Conservation (phyloP, 2,329 filamentous ascomycete genomes). For the Botrytis pseudocinerea region DNA sequence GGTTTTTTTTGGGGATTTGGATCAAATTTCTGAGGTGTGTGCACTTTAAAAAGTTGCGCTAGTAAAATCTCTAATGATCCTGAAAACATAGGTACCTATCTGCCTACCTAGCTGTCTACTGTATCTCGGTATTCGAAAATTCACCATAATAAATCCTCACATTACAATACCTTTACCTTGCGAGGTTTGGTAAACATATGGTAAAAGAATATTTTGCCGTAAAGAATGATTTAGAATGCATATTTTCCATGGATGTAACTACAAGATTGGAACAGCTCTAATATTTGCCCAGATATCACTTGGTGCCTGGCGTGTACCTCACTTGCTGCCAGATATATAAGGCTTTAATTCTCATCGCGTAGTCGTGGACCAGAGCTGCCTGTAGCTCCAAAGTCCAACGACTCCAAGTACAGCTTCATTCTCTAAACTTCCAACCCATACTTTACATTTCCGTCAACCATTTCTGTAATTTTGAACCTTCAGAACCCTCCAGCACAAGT, state of each 20-base stretch:
- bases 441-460: slow-evolving; percentile 19
- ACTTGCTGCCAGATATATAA: slow-evolving; percentile 6
- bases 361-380: slow-evolving; percentile 30
- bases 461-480: slow-evolving; percentile 13
- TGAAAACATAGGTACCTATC: not conserved
- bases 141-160: not conserved
- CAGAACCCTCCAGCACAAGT: slow-evolving; percentile 15
- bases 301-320: slow-evolving; percentile 18
- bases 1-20: not conserved
- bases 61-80: slow-evolving; percentile 1
- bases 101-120: not conserved
- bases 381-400: slow-evolving; percentile 24
- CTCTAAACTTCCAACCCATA: slow-evolving; percentile 23
- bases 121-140: not conserved
- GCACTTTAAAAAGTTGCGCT: not conserved
- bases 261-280: not conserved
- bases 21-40: slow-evolving; percentile 14
- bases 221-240: not conserved
- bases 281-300: not conserved
- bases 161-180: not conserved
- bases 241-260: not conserved
- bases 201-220: not conserved
- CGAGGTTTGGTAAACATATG: fast-evolving
- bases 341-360: slow-evolving; percentile 29
- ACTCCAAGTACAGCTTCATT: slow-evolving; percentile 31